Percentiles rank a stretch among this genome's conserved stretches.
Conservation (phyloP, 2,329 filamentous ascomycete genomes). For the Fusarium buharicum region DNA sequence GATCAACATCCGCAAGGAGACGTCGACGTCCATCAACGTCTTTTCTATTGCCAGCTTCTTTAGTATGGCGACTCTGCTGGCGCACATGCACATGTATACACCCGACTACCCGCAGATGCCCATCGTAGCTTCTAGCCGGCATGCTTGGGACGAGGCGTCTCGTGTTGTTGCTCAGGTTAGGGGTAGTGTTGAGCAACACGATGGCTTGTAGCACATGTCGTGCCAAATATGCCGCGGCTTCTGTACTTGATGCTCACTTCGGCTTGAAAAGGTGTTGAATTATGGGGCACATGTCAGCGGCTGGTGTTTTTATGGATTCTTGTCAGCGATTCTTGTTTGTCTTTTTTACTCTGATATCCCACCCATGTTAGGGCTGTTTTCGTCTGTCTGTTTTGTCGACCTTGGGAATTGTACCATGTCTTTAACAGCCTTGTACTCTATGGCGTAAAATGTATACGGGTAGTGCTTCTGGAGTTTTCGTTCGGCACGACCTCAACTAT, state of each 20-base stretch:
- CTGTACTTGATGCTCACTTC: neutral
- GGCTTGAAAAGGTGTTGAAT: neutral
- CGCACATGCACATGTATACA: slow-evolving; percentile 72
- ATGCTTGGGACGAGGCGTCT: slow-evolving; percentile 51
- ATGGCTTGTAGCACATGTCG: slow-evolving; percentile 41
- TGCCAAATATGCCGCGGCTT: neutral
- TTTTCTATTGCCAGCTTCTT: slow-evolving; percentile 81
- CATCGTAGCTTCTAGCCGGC: slow-evolving; percentile 57
- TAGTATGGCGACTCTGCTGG: slow-evolving; percentile 75
- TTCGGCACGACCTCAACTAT: too few species aligned
- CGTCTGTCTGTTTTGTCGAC: slow-evolving; percentile 5
- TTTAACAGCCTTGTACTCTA: neutral
- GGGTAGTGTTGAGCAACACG: slow-evolving; percentile 47
- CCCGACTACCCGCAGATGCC: slow-evolving; percentile 71
- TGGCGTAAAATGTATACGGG: neutral
- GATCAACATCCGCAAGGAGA: slow-evolving; percentile 83
- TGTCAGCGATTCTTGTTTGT: slow-evolving; percentile 5
- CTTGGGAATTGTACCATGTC: neutral
- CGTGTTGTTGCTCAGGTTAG: slow-evolving; percentile 46
- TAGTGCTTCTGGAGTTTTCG: too few species aligned
- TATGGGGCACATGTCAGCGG: neutral
- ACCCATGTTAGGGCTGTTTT: slow-evolving; percentile 6
- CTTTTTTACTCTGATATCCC: slow-evolving; percentile 30
- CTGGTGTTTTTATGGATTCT: neutral
- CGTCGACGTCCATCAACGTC: slow-evolving; percentile 78